Percentiles rank a stretch among this genome's conserved stretches.
Conservation (phyloP, 805 yeast species). For the Yarrowia porcina region DNA sequence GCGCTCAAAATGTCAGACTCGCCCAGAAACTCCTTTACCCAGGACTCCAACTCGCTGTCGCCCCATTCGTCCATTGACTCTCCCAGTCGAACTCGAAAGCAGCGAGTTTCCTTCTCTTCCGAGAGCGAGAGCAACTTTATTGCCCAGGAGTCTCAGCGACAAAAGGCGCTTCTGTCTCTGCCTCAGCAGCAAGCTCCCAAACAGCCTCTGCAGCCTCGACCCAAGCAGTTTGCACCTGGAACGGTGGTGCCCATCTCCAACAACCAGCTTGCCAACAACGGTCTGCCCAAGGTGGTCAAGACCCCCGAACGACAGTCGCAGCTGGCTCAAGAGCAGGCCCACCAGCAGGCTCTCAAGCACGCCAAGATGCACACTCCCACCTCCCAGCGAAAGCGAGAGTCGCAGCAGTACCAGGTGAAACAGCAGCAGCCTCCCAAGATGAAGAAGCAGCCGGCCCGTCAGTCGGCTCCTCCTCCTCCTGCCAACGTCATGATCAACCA, state of each 20-base stretch:
- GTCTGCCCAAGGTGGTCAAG: constrained; percentile 20
- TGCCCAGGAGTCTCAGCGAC: constrained; percentile 16
- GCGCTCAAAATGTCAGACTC: constrained; percentile 34
- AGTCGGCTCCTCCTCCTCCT: background rate
- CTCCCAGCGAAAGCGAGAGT: background rate
- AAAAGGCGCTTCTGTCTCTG: constrained; percentile 6
- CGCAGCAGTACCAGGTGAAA: background rate
- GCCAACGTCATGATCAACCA: background rate
- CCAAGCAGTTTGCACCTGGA: constrained; percentile 14
- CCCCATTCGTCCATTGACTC: constrained; percentile 19
- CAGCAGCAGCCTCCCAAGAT: no score
- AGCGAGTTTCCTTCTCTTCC: constrained; percentile 12
- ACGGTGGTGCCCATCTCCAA: constrained; percentile 18
- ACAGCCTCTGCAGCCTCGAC: constrained; percentile 14
- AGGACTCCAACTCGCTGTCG: constrained; percentile 8
- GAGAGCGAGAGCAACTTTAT: constrained; percentile 14
- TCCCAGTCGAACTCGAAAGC: constrained; percentile 21
- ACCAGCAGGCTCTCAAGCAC: constrained; percentile 17
- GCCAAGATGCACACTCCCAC: constrained; percentile 17
- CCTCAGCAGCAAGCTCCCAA: background rate
- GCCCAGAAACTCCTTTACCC: constrained; percentile 27
- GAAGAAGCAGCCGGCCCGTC: no score
- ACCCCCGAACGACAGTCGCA: constrained; percentile 15
- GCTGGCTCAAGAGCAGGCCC: constrained; percentile 23
- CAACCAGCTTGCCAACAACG: constrained; percentile 20